These are phyloP conservation scores for Naganishia sp. DNA, from an alignment of 1,284 basidiomycete genomes.

Conservation along the genomic window DNA sequence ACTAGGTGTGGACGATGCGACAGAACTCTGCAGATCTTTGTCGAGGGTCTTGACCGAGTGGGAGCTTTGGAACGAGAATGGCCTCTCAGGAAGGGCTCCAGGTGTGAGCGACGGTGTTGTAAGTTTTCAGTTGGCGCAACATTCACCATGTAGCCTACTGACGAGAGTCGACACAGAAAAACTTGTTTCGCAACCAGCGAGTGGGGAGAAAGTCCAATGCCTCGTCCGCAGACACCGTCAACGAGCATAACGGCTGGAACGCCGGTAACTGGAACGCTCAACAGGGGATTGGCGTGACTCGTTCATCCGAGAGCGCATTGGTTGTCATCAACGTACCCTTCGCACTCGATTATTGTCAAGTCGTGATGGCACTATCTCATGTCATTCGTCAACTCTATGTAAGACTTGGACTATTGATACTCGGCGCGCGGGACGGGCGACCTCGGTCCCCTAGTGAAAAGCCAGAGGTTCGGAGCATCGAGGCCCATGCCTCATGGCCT, in stretches of 20 bases:
- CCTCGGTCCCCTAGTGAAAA: neutral
- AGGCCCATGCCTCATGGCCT: neutral
- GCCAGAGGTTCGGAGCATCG: neutral
- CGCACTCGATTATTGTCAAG: slow-evolving; percentile 57
- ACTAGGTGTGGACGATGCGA: slow-evolving; percentile 52
- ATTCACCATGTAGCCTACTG: neutral
- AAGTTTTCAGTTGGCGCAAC: neutral
- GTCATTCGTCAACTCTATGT: slow-evolving; percentile 56
- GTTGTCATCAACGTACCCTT: slow-evolving; percentile 53
- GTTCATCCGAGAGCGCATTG: neutral
- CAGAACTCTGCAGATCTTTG: slow-evolving; percentile 53
- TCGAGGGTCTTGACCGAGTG: slow-evolving; percentile 55
- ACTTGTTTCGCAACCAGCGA: slow-evolving; percentile 44
- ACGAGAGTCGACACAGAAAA: slow-evolving; percentile 38
- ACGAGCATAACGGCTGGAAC: neutral
- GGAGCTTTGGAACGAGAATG: slow-evolving; percentile 52
- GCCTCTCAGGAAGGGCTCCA: slow-evolving; percentile 40
- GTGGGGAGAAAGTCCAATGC: slow-evolving; percentile 8
- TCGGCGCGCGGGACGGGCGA: too few species aligned
- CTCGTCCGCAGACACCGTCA: neutral
- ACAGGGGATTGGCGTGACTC: neutral
- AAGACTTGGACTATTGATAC: slow-evolving; percentile 51
- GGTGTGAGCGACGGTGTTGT: slow-evolving; percentile 36
- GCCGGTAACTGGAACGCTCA: neutral
- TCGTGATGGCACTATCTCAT: slow-evolving; percentile 55